Conservation (phyloP, 441 rosid species). For the Manihot esculenta region DNA sequence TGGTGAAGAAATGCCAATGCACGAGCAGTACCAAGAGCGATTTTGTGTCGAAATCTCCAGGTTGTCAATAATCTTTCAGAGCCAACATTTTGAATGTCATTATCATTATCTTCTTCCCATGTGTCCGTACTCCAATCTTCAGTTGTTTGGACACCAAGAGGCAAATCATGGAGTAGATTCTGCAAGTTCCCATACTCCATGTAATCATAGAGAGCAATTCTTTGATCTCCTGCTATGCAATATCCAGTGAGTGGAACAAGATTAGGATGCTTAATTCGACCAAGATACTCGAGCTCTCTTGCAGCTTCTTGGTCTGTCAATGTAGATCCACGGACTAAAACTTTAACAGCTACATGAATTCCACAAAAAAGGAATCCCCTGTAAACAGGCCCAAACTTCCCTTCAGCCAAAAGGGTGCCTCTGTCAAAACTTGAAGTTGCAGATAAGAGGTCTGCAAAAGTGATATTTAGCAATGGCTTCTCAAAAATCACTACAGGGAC, state of each 20-base stretch:
- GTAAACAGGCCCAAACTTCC: constrained; percentile 92
- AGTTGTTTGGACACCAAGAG: constrained; percentile 70
- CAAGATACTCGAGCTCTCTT: constrained; percentile 83
- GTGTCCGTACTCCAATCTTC: constrained; percentile 92
- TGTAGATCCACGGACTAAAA: constrained; percentile 85
- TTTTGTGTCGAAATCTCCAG: constrained; percentile 82
- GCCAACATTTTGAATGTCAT: constrained; percentile 61
- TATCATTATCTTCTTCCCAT: constrained; percentile 67
- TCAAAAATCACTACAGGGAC: constrained; percentile 81
- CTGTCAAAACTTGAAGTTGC: constrained; percentile 88
- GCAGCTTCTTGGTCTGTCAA: constrained; percentile 89
- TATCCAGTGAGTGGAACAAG: constrained; percentile 89
- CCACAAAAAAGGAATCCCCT: constrained; percentile 90
- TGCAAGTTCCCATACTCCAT: constrained; percentile 98
- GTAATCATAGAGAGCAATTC: constrained; percentile 92
- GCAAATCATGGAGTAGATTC: constrained; percentile 79
- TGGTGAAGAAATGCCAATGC: constrained; percentile 93
- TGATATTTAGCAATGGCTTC: constrained; percentile 82
- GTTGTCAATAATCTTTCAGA: constrained; percentile 59
- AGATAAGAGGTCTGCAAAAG: constrained; percentile 83
- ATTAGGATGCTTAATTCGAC: constrained; percentile 82
- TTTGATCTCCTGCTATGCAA: constrained; percentile 90
- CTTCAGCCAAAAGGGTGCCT: constrained; percentile 87
- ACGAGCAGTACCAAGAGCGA: constrained; percentile 85
- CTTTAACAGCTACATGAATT: constrained; percentile 92